Conservation (phyloP, 768 basidiomycete genomes). For the Lactarius vividus region DNA sequence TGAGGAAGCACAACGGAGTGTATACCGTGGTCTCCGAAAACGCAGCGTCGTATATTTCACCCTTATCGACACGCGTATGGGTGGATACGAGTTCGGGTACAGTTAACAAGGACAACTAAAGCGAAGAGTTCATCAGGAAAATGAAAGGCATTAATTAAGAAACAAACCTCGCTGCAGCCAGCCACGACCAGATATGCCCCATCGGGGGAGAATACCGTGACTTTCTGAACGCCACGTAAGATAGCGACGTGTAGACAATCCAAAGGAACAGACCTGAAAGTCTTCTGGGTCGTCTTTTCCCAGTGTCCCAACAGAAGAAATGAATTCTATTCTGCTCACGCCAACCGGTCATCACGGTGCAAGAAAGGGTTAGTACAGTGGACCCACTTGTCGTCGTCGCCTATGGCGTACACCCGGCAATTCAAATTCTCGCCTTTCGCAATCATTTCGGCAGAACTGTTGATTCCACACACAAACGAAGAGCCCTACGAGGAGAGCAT, state of each 20-base stretch:
- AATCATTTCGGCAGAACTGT: slow-evolving; percentile 65
- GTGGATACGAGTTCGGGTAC: slow-evolving; percentile 40
- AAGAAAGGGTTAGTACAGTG: background rate
- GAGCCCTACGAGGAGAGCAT: slow-evolving; percentile 40
- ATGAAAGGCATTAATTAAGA: background rate
- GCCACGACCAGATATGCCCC: slow-evolving; percentile 64
- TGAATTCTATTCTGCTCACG: slow-evolving; percentile 47
- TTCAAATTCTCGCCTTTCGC: slow-evolving; percentile 75
- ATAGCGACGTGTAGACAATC: background rate
- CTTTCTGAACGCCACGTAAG: slow-evolving; percentile 58
- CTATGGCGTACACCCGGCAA: slow-evolving; percentile 66
- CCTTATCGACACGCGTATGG: slow-evolving; percentile 53
- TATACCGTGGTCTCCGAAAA: slow-evolving; percentile 67
- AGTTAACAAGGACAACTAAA: slow-evolving; percentile 31
- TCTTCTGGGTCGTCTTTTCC: slow-evolving; percentile 64
- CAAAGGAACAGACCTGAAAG: slow-evolving; percentile 63
- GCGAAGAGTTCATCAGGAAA: background rate
- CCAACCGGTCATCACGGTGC: background rate
- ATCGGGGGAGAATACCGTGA: slow-evolving; percentile 77
- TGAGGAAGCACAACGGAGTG: background rate
- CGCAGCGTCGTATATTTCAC: slow-evolving; percentile 85
- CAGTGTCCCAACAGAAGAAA: slow-evolving; percentile 61
- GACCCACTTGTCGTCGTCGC: slow-evolving; percentile 54
- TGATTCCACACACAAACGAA: slow-evolving; percentile 78
- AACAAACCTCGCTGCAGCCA: slow-evolving; percentile 65